Percentiles rank a stretch among this genome's conserved stretches.
These are phyloP conservation scores for Rhododendron kiyosumense DNA, from an alignment of 148 eudicot genomes.

Conservation along the genomic window DNA sequence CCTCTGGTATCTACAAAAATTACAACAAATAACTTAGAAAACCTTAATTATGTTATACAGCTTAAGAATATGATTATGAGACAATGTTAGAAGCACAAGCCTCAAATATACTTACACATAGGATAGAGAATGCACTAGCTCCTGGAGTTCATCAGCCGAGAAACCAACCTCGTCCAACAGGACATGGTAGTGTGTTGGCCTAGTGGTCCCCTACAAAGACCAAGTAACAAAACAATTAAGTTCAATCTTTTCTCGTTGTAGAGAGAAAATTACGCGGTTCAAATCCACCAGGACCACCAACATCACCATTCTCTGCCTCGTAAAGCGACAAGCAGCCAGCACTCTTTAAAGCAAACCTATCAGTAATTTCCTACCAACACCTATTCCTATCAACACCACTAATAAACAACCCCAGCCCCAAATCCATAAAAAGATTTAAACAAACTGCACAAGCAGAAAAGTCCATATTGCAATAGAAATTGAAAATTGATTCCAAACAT, in stretches of 20 bases:
- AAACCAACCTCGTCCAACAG: conserved; percentile 76
- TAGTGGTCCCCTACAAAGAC: conserved; percentile 64
- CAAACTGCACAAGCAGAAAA: background rate
- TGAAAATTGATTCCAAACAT: too few relatives aligned
- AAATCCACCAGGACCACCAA: background rate
- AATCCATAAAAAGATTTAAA: background rate
- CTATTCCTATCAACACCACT: background rate
- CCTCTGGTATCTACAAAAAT: conserved; percentile 65
- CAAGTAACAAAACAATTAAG: background rate
- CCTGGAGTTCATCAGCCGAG: conserved; percentile 86
- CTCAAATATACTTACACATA: conserved; percentile 62
- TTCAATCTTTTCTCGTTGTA: background rate
- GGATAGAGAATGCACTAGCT: conserved; percentile 71
- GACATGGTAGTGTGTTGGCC: conserved; percentile 96
- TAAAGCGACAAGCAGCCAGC: background rate
- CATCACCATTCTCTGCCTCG: background rate
- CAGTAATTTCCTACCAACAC: background rate
- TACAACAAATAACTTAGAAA: conserved; percentile 1
- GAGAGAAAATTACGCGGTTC: background rate
- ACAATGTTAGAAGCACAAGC: background rate
- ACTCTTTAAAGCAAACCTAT: background rate
- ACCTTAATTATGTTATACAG: background rate
- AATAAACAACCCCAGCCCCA: background rate
- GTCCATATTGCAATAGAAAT: too few relatives aligned
- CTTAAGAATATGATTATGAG: background rate